Evolutionary conservation across 331 rosid species (phyloP).

Genomic region (Prunus yedoensis): DNA sequence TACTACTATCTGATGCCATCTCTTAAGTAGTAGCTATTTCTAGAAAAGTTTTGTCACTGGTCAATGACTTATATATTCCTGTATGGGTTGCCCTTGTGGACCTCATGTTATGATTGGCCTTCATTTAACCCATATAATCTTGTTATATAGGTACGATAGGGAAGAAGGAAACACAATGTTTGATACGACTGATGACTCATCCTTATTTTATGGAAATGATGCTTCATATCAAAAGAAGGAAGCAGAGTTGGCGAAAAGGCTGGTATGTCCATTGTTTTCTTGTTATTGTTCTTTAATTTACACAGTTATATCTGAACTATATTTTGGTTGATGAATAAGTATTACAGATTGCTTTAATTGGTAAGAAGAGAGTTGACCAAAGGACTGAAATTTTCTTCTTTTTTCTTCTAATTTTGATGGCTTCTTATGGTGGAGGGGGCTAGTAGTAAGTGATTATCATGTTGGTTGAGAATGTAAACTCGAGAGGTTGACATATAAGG

Average conservation of each 20-base stretch:
- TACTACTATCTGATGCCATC: neutral
- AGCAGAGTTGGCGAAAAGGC: conserved; percentile 94
- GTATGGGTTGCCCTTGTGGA: neutral
- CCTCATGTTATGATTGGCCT: conserved; percentile 10
- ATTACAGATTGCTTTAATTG: neutral
- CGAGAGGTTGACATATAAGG: neutral
- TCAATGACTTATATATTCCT: neutral
- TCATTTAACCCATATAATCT: conserved; percentile 26
- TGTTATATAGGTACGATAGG: conserved; percentile 78
- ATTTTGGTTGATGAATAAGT: neutral
- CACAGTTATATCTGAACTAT: conserved; percentile 3
- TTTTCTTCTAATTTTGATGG: neutral
- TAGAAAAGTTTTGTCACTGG: neutral
- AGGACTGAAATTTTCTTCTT: neutral
- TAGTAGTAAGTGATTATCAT: neutral
- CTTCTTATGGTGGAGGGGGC: neutral
- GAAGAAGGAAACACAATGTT: conserved; percentile 90
- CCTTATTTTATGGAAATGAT: conserved; percentile 79
- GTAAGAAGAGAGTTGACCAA: neutral
- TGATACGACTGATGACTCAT: conserved; percentile 66
- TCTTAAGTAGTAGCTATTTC: neutral
- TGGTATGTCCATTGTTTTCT: conserved; percentile 48
- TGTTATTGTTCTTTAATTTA: neutral
- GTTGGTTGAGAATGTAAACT: neutral
- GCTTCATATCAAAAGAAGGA: conserved; percentile 95